Percentiles rank a stretch among this genome's conserved stretches.
Evolutionary conservation across 768 basidiomycete genomes (phyloP).

Genomic region (Leccinum incarnatum): DNA sequence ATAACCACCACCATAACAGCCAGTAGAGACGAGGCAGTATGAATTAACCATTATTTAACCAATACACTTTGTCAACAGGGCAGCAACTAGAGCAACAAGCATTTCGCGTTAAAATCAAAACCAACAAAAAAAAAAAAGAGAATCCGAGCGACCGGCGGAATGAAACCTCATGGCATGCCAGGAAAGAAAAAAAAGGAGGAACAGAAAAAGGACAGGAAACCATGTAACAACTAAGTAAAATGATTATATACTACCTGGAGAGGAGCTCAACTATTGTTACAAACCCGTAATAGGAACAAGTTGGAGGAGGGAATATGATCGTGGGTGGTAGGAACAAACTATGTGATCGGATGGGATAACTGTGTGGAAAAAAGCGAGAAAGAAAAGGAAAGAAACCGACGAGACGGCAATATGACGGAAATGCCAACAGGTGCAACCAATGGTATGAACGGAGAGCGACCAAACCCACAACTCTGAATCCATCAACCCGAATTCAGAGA

Average conservation of each 20-base stretch:
- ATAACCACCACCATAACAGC: background rate
- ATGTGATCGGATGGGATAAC: constrained; percentile 22
- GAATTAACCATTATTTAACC: background rate
- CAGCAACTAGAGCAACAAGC: background rate
- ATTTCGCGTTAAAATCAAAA: constrained; percentile 5
- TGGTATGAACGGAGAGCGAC: constrained; percentile 13
- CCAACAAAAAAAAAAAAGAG: background rate
- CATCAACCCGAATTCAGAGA: constrained; percentile 11
- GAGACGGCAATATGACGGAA: constrained; percentile 3
- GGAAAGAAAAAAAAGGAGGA: background rate
- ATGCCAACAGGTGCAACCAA: constrained; percentile 17
- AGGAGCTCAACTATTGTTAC: constrained; percentile 29
- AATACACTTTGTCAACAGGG: background rate
- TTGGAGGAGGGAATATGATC: constrained; percentile 17
- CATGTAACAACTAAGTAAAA: constrained; percentile 17
- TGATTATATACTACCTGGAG: constrained; percentile 26
- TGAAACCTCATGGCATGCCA: background rate
- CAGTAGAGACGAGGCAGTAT: background rate
- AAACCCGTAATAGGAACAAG: constrained; percentile 31
- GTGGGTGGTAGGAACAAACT: background rate
- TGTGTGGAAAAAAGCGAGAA: background rate
- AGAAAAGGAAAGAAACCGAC: background rate
- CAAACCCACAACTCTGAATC: constrained; percentile 14
- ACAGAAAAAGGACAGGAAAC: background rate
- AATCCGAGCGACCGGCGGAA: background rate